These are phyloP conservation scores for Hibiscus trionum DNA, from an alignment of 345 rosid genomes.

Conservation along the genomic window DNA sequence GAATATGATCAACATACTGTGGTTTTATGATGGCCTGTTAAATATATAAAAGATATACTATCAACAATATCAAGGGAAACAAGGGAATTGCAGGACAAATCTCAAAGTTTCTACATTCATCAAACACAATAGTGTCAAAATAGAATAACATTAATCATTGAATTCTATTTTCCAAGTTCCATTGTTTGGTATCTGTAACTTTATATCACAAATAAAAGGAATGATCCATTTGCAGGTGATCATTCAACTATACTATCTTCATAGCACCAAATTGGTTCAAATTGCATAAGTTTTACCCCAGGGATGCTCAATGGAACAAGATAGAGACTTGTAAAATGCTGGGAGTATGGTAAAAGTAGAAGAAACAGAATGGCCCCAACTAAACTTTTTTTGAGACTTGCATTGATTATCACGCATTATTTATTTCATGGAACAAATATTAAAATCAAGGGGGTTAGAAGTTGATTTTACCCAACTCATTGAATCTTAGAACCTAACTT, in stretches of 20 bases:
- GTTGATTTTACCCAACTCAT: neutral
- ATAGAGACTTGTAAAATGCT: neutral
- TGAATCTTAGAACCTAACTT: neutral
- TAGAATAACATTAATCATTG: too few relatives aligned
- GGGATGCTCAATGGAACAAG: neutral
- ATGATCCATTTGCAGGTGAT: neutral
- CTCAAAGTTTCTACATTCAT: neutral
- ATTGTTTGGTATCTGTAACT: neutral
- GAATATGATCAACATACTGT: constrained; percentile 97
- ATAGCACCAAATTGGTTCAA: neutral
- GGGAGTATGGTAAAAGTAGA: neutral
- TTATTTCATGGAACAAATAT: neutral
- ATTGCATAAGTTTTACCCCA: neutral
- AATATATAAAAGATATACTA: constrained; percentile 1
- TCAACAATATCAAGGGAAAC: neutral
- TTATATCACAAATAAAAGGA: neutral
- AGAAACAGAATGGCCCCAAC: neutral
- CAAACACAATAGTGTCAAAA: too few relatives aligned
- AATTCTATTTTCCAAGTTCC: neutral
- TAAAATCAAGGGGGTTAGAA: neutral
- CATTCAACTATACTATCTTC: neutral
- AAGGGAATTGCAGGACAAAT: neutral
- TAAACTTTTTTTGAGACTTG: neutral
- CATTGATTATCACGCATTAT: neutral
- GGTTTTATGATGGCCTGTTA: constrained; percentile 90